Evolutionary conservation across 1,284 basidiomycete species (phyloP), one percentile per base, ranked within the genome.

Genomic region (Marasmius tenuissimus): DNA sequence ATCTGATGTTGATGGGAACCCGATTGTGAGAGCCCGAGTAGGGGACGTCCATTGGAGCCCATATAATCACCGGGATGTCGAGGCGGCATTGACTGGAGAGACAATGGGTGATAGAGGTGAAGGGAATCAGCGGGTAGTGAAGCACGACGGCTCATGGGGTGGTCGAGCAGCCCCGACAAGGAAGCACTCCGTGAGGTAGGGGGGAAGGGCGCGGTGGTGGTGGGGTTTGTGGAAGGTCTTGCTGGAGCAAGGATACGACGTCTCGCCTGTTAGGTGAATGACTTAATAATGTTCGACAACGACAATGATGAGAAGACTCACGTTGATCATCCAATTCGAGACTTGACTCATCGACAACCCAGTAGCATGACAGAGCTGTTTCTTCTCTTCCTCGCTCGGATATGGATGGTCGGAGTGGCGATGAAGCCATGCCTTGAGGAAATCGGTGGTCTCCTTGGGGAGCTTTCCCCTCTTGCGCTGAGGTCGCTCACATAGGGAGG

Each of bases 251-350:
- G 84, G 70, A 93, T 93, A 62, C 91, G 86, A 65, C 91, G 85
- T 35, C 91, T 84, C 67, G 91, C 91, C 90, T 92, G 71, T 48
- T 63, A 22, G 58, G 61, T 39, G 6, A 7, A 16, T 38, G 5
- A 54, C 6, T 14, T 34, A 34, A 27, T 22, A 27, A 47, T 61
- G 58, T 58, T 38, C 53, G 55, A 58, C 42, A 58, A 12, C 58
- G 47, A 52, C 58, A 61, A 61, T 35, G 59, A 63, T 60, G 55
- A 70, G 58, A 69, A 65, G 54, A 82, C 91, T 68, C 61, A 93
- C 92, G 68, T 94, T 93, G 70, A 94, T 94, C 89, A 94, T 94
- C 92, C 92, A 94, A 72, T 94, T 94, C 61, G 89, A 91, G 1
- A 95, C 92, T 75, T 95, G 93, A 73, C 85, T 89, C 87, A 95